These are phyloP conservation scores for Pichia sp. DNA, from an alignment of 1,139 yeast species.

Conservation along the genomic window DNA sequence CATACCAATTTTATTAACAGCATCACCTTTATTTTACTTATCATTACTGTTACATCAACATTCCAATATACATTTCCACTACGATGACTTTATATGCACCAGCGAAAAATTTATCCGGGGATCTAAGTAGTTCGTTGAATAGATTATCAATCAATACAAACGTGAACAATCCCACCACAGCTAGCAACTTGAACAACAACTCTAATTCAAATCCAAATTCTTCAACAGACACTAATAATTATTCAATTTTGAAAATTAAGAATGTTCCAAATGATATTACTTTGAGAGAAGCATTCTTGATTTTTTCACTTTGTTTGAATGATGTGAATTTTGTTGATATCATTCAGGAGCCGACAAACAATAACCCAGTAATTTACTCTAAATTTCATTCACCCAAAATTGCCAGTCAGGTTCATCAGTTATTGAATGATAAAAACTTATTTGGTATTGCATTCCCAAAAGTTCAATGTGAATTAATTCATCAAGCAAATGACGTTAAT, in stretches of 20 bases:
- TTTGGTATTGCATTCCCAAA: slow-evolving; percentile 57
- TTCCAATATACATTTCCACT: slow-evolving; percentile 13
- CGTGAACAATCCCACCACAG: slow-evolving; percentile 9
- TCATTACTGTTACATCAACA: neutral
- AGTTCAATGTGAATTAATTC: slow-evolving; percentile 29
- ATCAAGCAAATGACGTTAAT: neutral
- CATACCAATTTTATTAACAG: too few species aligned
- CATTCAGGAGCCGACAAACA: slow-evolving; percentile 30
- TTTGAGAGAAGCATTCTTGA: slow-evolving; percentile 65
- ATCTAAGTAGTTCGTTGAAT: slow-evolving; percentile 13
- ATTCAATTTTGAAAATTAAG: slow-evolving; percentile 34
- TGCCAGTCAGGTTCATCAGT: slow-evolving; percentile 65
- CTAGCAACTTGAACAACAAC: neutral
- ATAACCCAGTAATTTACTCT: slow-evolving; percentile 43
- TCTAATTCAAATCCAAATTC: slow-evolving; percentile 16
- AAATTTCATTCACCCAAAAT: slow-evolving; percentile 57
- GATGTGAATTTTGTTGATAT: slow-evolving; percentile 54
- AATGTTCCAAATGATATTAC: slow-evolving; percentile 72
- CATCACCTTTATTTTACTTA: neutral
- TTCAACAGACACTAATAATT: slow-evolving; percentile 3
- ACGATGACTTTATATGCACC: slow-evolving; percentile 17
- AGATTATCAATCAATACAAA: slow-evolving; percentile 29
- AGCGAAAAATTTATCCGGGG: slow-evolving; percentile 13
- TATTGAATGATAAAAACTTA: slow-evolving; percentile 57
- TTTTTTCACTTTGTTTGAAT: slow-evolving; percentile 77